A percentile compares a stretch with the other conserved stretches of the same genome.
Evolutionary conservation across 176 grass and related monocot species (phyloP).

Genomic region (Pharus latifolius): DNA sequence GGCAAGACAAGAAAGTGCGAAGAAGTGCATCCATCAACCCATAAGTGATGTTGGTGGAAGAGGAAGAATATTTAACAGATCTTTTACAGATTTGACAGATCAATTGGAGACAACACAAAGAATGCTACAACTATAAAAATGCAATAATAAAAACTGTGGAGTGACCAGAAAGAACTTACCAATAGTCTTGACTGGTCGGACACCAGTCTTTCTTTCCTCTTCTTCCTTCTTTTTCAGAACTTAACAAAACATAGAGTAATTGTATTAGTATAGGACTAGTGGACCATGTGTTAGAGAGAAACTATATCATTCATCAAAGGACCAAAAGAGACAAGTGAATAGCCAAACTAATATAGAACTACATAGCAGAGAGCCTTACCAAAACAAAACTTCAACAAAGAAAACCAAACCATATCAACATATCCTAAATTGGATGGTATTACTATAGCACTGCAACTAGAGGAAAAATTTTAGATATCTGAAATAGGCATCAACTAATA

Average conservation of each 20-base stretch:
- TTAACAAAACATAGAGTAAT: slow-evolving; percentile 18
- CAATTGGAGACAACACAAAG: not conserved
- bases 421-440: not conserved
- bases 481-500: not conserved
- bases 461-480: not conserved
- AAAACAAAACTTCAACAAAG: not conserved
- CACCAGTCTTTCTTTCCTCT: slow-evolving; percentile 45
- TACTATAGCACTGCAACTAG: not conserved
- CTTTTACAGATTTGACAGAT: not conserved
- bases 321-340: not conserved
- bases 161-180: slow-evolving; percentile 30
- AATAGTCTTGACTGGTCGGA: slow-evolving; percentile 32
- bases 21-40: not conserved
- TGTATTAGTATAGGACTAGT: slow-evolving; percentile 10
- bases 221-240: slow-evolving; percentile 73
- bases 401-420: not conserved
- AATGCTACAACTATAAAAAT: not conserved
- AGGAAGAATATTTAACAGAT: not conserved
- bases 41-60: not conserved
- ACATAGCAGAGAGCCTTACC: not conserved
- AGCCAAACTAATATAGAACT: slow-evolving; percentile 8
- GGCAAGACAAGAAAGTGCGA: not conserved
- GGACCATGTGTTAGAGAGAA: not conserved
- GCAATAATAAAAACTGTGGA: not conserved
- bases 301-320: not conserved